phyloP scores from a whole-genome alignment of 1,284 basidiomycete species.

The Ceratobasidium sp. region DNA sequence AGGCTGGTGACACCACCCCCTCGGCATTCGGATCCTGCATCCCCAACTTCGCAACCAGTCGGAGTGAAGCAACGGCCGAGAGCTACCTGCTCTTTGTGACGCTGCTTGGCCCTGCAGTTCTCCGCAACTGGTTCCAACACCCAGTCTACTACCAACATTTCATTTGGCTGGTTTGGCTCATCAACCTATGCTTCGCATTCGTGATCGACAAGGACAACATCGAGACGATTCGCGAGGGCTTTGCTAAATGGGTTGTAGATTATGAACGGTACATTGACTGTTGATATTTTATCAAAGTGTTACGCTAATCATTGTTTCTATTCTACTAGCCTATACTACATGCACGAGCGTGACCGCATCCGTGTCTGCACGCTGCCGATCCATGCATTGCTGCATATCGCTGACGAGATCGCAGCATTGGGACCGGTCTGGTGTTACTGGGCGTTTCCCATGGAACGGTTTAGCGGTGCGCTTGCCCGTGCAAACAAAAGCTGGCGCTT shows the following conservation, averaged over 20 bases:
- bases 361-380: slow-evolving; percentile 23
- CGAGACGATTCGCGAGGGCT: slow-evolving; percentile 1
- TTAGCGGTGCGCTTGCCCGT: slow-evolving; percentile 22
- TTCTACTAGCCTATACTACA: slow-evolving; percentile 20
- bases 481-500: slow-evolving; percentile 8
- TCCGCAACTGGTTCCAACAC: slow-evolving; percentile 53
- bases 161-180: neutral
- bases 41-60: slow-evolving; percentile 55
- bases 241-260: slow-evolving; percentile 25
- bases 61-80: slow-evolving; percentile 52
- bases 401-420: slow-evolving; percentile 32
- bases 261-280: slow-evolving; percentile 13
- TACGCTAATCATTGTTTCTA: neutral
- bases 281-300: neutral
- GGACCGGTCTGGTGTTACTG: slow-evolving; percentile 42
- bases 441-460: slow-evolving; percentile 44
- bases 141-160: slow-evolving; percentile 55
- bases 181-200: neutral
- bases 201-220: neutral
- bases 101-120: slow-evolving; percentile 57
- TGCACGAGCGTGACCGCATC: neutral
- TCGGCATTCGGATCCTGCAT: slow-evolving; percentile 57
- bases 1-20: slow-evolving; percentile 56
- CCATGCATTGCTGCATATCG: slow-evolving; percentile 41
- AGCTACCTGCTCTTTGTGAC: slow-evolving; percentile 57